Conservation (phyloP, 2,329 filamentous ascomycete species). For the Coniochaeta ligniaria region DNA sequence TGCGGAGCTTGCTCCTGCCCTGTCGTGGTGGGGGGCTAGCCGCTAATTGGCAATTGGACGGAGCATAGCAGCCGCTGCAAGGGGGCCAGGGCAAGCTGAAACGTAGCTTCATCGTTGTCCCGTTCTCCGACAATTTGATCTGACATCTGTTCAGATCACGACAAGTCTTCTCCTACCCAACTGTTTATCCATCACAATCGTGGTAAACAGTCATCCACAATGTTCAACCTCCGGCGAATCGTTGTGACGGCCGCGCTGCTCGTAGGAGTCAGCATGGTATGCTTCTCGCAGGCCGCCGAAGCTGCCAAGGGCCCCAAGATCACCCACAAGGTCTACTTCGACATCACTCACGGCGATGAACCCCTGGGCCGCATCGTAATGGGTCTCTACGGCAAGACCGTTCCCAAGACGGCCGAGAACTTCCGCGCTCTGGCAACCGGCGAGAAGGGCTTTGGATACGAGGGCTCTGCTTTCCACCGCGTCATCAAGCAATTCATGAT, state of each 20-base stretch:
- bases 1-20: background rate
- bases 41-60: background rate
- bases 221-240: constrained; percentile 69
- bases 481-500: constrained; percentile 92
- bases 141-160: constrained; percentile 2
- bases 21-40: background rate
- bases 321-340: constrained; percentile 91
- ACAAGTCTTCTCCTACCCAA: background rate
- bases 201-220: constrained; percentile 23
- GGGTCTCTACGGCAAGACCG: constrained; percentile 81
- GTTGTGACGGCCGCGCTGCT: constrained; percentile 69
- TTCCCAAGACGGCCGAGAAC: constrained; percentile 68
- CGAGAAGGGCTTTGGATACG: constrained; percentile 80
- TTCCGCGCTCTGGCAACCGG: constrained; percentile 76
- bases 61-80: background rate
- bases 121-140: constrained; percentile 6
- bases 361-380: constrained; percentile 68
- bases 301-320: constrained; percentile 87
- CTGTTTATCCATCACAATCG: constrained; percentile 1
- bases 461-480: constrained; percentile 79
- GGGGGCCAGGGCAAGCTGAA: constrained; percentile 11
- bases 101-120: constrained; percentile 18
- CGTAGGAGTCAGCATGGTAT: constrained; percentile 64
- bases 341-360: constrained; percentile 71
- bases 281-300: constrained; percentile 68